Base-by-base conservation (phyloP, 257 asterid species). In the Solanum sejunctum region DNA sequence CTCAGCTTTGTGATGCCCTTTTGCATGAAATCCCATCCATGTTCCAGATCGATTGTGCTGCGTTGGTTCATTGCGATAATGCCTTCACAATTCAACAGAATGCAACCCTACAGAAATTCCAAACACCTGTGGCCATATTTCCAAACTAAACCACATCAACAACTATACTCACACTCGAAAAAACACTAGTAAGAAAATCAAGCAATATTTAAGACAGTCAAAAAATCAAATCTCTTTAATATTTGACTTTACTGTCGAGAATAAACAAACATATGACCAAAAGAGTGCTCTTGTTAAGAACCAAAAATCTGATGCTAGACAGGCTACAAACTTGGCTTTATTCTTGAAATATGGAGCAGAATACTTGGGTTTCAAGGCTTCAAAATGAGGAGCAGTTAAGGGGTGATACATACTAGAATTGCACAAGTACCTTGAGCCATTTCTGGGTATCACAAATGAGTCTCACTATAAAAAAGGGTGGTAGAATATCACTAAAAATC, bases 1-100 rank as follows among this genome's bases (percentile, higher is more conserved):
- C 90, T 95, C 87, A 97, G 94, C 91, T 95, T 97, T 12, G 93
- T 90, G 41, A 97, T 93, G 87, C 99, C 99, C 51, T 87, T 90
- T 86, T 95, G 96, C 98, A 97, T 95, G 70, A 93, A 89, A 28
- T 94, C 96, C 99, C 98, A 97, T 86, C 99, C 99, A 85, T 94
- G 94, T 8, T 97, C 98, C 84, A 97, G 90, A 86, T 92, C 97
- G 80, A 94, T 95, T 23, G 93, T 92, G 80, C 88, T 90, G 75
- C 94, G 90, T 85, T 90, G 98, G 85, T 89, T 90, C 96, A 93
- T 92, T 21, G 97, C 86, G 94, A 95, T 93, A 86, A 79, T 36
- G 63, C 67, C 84, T 86, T 84, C 85, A 80, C 49, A 54, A 51
- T 85, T 84, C 83, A 85, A 89, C 41, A 56, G 75, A 75, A 83